phyloP scores from a whole-genome alignment of 495 filamentous ascomycete species.

The Penicillium turbatum region DNA sequence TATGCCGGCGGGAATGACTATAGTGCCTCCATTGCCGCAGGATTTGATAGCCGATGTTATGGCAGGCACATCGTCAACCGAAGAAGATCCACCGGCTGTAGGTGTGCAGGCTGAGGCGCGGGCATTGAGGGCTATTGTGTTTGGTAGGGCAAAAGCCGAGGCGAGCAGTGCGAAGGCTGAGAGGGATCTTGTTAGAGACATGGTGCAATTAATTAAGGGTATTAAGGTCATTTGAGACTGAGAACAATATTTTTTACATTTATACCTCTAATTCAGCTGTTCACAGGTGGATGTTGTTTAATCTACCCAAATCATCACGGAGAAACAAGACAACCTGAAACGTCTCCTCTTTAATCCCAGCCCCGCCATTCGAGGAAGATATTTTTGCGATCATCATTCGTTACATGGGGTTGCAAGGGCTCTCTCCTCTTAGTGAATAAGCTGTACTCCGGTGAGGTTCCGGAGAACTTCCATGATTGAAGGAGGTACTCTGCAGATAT shows the following conservation, averaged over 20 bases:
- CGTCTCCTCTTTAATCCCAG: background rate
- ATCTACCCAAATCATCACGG: too few species aligned
- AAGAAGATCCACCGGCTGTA: conserved; percentile 23
- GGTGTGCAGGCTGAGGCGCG: conserved; percentile 36
- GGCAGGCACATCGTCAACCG: conserved; percentile 38
- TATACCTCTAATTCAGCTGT: background rate
- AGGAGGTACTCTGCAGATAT: too few species aligned
- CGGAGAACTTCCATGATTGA: too few species aligned
- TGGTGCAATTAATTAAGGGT: background rate
- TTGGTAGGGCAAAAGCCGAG: conserved; percentile 1
- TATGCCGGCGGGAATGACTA: conserved; percentile 36
- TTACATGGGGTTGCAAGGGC: background rate
- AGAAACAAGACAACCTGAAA: conserved; percentile 3
- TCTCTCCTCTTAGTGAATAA: background rate
- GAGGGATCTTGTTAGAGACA: background rate
- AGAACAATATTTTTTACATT: background rate
- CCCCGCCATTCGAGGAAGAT: conserved; percentile 19
- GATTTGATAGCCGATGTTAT: conserved; percentile 33
- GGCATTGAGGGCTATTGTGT: conserved; percentile 5
- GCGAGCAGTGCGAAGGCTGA: conserved; percentile 1
- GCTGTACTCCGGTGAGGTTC: background rate
- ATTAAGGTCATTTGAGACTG: background rate
- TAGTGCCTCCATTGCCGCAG: conserved; percentile 40
- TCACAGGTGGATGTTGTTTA: too few species aligned
- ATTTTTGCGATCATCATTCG: background rate